These are phyloP conservation scores for Zasmidium cellare DNA, from an alignment of 2,329 filamentous ascomycete species.

Conservation along the genomic window DNA sequence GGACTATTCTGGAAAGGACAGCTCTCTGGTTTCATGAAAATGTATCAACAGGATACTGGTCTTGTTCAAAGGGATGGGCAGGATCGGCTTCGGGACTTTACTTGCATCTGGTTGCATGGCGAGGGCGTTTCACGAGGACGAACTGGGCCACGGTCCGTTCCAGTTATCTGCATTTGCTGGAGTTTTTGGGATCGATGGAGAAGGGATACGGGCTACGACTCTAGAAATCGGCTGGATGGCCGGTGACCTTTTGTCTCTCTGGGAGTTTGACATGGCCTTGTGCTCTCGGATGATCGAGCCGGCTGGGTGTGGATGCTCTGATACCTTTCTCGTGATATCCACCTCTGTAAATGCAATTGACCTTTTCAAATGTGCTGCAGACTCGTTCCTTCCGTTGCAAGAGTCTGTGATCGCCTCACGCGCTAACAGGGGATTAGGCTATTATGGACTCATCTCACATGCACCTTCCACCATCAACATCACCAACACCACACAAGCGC, in stretches of 20 bases:
- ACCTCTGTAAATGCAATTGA: not conserved
- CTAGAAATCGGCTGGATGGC: not conserved
- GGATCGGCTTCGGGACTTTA: not conserved
- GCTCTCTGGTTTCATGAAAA: conserved; percentile 21
- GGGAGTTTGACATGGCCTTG: not conserved
- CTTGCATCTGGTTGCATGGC: conserved; percentile 5
- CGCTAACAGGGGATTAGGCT: too few relatives aligned
- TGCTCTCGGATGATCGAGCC: not conserved
- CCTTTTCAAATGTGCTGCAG: too few relatives aligned
- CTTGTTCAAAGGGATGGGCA: too few relatives aligned
- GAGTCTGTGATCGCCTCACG: too few relatives aligned
- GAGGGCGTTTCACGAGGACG: conserved; percentile 4
- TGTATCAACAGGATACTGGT: not conserved
- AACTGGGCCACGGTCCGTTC: conserved; percentile 3
- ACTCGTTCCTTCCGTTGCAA: too few relatives aligned
- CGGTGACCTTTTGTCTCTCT: too few relatives aligned
- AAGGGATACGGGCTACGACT: conserved; percentile 5
- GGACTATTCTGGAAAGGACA: conserved; percentile 53
- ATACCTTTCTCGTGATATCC: not conserved
- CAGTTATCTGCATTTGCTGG: conserved; percentile 3
- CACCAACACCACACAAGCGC: too few relatives aligned
- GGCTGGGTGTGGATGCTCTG: not conserved
- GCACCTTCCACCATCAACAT: too few relatives aligned
- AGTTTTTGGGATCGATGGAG: not conserved
- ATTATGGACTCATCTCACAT: too few relatives aligned